phyloP scores from a whole-genome alignment of 2,329 filamentous ascomycete species.

The Pyricularia pennisetigena region DNA sequence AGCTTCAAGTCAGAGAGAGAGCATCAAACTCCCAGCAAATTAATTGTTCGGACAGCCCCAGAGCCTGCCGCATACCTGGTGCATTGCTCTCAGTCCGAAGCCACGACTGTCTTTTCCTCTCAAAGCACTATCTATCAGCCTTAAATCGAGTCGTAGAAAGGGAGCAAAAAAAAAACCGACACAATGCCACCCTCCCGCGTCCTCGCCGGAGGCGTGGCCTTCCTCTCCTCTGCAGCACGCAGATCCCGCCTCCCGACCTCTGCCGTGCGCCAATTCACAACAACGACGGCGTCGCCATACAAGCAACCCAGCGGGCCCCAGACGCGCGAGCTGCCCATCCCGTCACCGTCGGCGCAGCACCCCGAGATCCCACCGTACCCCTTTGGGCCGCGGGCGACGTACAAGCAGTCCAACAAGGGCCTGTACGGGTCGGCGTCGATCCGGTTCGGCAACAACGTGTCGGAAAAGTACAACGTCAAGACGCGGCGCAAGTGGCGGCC shows the following conservation, averaged over 20 bases:
- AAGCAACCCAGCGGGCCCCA: constrained; percentile 13
- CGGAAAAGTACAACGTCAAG: constrained; percentile 57
- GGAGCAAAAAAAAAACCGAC: background rate
- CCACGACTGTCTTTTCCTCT: background rate
- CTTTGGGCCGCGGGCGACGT: constrained; percentile 57
- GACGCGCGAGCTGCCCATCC: constrained; percentile 26
- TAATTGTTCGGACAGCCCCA: background rate
- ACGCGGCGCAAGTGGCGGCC: constrained; percentile 65
- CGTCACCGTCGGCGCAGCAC: constrained; percentile 29
- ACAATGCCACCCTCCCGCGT: constrained; percentile 1
- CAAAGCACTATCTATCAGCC: background rate
- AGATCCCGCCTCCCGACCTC: background rate
- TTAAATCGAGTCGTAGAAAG: background rate
- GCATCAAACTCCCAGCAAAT: background rate
- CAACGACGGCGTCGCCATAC: constrained; percentile 10
- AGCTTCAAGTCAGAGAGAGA: background rate
- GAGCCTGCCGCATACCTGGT: background rate
- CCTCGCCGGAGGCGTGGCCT: constrained; percentile 1
- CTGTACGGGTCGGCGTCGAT: constrained; percentile 63
- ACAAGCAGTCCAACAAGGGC: constrained; percentile 72
- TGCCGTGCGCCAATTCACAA: background rate
- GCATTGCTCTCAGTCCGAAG: background rate
- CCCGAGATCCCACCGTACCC: constrained; percentile 54
- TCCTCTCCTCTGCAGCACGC: background rate
- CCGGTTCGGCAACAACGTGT: constrained; percentile 71